Percentiles rank a stretch among this genome's conserved stretches.
These are phyloP conservation scores for Choanephora cucurbitarum DNA, from an alignment of 371 early-diverging fungal genomes.

Conservation along the genomic window DNA sequence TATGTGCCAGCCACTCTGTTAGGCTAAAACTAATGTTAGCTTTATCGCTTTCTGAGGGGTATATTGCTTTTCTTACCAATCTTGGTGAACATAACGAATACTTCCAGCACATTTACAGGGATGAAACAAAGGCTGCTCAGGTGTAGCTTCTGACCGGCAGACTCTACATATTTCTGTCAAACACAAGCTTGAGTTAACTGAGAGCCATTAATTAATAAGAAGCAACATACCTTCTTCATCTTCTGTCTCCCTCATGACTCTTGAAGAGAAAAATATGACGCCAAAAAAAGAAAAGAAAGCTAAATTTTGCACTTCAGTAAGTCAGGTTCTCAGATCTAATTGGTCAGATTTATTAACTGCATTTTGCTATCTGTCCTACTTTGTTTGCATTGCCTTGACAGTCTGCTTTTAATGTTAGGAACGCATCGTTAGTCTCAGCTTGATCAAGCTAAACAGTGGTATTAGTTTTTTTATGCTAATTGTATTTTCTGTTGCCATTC, in stretches of 20 bases:
- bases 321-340: background rate
- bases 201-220: background rate
- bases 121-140: slow-evolving; percentile 83
- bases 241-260: slow-evolving; percentile 10
- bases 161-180: slow-evolving; percentile 83
- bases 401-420: background rate
- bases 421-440: no score
- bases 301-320: background rate
- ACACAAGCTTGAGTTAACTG: background rate
- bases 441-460: no score
- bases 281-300: slow-evolving; percentile 1
- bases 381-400: background rate
- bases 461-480: no score
- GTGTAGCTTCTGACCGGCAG: slow-evolving; percentile 80
- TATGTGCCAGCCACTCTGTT: slow-evolving; percentile 87
- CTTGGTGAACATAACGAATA: slow-evolving; percentile 90
- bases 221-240: slow-evolving; percentile 3
- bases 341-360: no score
- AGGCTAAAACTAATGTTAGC: slow-evolving; percentile 59
- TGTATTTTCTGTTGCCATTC: no score
- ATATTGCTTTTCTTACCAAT: slow-evolving; percentile 60
- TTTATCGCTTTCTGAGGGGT: background rate
- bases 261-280: slow-evolving; percentile 2
- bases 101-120: slow-evolving; percentile 96
- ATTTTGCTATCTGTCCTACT: background rate